Base-by-base conservation (phyloP, 2,329 filamentous ascomycete species). In the Phymatotrichopsis omnivora region DNA sequence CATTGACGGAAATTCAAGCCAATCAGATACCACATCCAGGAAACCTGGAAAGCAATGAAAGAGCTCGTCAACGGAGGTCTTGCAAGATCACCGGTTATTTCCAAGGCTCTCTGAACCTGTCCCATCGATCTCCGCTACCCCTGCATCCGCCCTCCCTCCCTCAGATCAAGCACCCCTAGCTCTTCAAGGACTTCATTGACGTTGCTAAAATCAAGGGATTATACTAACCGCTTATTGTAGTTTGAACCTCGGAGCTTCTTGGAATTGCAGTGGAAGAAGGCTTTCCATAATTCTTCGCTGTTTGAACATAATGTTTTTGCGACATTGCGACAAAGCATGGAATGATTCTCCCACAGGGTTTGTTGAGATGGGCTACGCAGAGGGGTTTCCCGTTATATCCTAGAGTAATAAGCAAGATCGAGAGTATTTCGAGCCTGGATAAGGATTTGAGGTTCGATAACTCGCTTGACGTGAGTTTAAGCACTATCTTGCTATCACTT, bases 141-240 rank as follows among this genome's bases (percentile, higher is more conserved):
- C 52, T 76, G 74, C 59, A 75, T 85, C 65, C 71, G 71, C 33
- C 82, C 84, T 7, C 80, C 83, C 29, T 79, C 81, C 30, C 78
- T 91, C 85, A 93, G 71, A 80, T 93, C 64, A 85, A 93, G 71
- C 85, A 93, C 72, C 85, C 85, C 20, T 91, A 87, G 73, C 75
- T 89, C 48, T 80, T 82, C 51, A 65, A 70, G 49, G 72, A 77
- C 42, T 74, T 93, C 41, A 63, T 91, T 58, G 68, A 75, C 58
- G 75, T 85, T 40, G 80, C 79, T 58, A 71, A 81, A 68, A 66
- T 68, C 42, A 73, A 85, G 67, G 76, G 50, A 80, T 93, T 58
- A 70, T 72, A 56, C 73, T 93, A 46, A 91, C 84, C 3, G 85
- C 82, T 39, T 93, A 91, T 71, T 80, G 17, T 84, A 80, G 37